Base-by-base conservation (phyloP, 108 stramenopile genomes). In the Cyclotella atomus region DNA sequence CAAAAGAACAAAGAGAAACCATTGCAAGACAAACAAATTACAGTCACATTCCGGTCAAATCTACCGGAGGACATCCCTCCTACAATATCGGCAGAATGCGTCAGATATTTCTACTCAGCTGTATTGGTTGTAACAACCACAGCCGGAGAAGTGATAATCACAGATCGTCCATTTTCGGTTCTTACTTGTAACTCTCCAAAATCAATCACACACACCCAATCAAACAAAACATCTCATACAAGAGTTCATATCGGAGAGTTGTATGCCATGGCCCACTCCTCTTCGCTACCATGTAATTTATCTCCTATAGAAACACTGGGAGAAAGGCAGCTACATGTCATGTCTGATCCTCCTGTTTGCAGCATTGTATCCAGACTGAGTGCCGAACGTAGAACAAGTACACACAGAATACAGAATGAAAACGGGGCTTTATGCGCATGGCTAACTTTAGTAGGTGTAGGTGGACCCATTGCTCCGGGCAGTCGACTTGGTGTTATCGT, bases 71-170 rank as follows among this genome's bases (percentile, higher is more conserved):
- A 82, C 66, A 35, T 76, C 33, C 79, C 79, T 7, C 81, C 75
- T 25, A 63, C 81, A 4, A 65, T 75, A 46, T 41, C 76, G 3
- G 53, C 81, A 3, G 76, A 76, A 50, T 75, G 73, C 19, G 70
- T 73, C 49, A 72, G 73, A 56, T 82, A 82, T 34, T 82, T 77
- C 28, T 82, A 82, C 60, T 77, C 81, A 19, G 81, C 76, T 44
- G 81, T 82, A 15, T 62, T 77, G 65, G 70, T 71, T 23, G 77
- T 78, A 16, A 78, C 77, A 21, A 71, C 77, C 23, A 57, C 36
- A 21, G 21, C 44, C 1, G 74, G 68, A 34, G 49, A 74, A 49
- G 65, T 77, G 2, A 61, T 33, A 30, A 53, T 81, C 62, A 54
- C 60, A 19, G 59, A 64, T 33, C 71, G 70, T 33, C 76, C 76